Percentiles rank a stretch among this genome's conserved stretches.
phyloP scores from a whole-genome alignment of 805 yeast species.

The Danielozyma ontarioensis region DNA sequence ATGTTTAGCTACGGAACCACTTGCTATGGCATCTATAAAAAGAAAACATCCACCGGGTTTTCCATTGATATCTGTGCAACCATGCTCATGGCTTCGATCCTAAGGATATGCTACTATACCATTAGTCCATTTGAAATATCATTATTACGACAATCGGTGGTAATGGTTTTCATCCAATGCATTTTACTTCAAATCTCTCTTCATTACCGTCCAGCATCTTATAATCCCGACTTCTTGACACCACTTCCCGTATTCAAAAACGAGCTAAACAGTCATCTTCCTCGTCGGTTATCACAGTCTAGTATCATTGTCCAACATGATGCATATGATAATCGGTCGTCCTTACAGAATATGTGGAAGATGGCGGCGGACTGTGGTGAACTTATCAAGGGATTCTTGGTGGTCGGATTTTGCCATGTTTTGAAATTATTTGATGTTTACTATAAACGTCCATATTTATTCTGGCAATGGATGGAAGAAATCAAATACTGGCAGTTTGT shows the following conservation, averaged over 20 bases:
- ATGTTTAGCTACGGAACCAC: slow-evolving; percentile 85
- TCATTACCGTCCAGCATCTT: slow-evolving; percentile 42
- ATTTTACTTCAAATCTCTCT: slow-evolving; percentile 61
- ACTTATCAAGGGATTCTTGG: slow-evolving; percentile 5
- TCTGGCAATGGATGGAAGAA: slow-evolving; percentile 85
- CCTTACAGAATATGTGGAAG: background rate
- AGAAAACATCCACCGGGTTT: slow-evolving; percentile 70
- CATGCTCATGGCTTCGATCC: slow-evolving; percentile 71
- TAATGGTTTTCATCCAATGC: slow-evolving; percentile 80
- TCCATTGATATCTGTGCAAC: slow-evolving; percentile 91
- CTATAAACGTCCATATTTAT: slow-evolving; percentile 56
- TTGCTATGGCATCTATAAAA: slow-evolving; percentile 57
- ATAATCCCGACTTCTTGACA: slow-evolving; percentile 28
- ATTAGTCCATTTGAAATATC: slow-evolving; percentile 81
- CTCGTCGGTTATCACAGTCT: slow-evolving; percentile 12
- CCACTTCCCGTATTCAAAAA: slow-evolving; percentile 23
- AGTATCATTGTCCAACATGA: slow-evolving; percentile 11
- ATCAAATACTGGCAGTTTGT: slow-evolving; percentile 60
- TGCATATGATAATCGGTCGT: slow-evolving; percentile 6
- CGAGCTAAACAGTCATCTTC: slow-evolving; percentile 20
- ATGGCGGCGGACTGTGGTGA: slow-evolving; percentile 5
- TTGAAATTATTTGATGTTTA: slow-evolving; percentile 66
- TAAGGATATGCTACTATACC: slow-evolving; percentile 71
- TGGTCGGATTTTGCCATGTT: slow-evolving; percentile 18
- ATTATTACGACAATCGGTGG: slow-evolving; percentile 67